Evolutionary conservation across 2,329 filamentous ascomycete species (phyloP).

Genomic region (Nemania serpens): DNA sequence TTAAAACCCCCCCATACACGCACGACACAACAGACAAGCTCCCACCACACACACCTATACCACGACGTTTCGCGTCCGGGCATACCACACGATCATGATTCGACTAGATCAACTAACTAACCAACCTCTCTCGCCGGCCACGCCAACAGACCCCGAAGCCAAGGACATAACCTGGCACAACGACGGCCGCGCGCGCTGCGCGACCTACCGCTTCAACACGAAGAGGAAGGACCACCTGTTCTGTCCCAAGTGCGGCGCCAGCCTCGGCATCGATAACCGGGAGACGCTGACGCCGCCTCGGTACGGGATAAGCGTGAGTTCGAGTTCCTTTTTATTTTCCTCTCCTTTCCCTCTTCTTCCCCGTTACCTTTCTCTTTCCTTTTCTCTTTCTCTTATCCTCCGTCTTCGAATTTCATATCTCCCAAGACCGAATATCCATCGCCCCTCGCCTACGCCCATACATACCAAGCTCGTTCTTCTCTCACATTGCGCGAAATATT

Average conservation of each 20-base stretch:
- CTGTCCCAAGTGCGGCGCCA: slow-evolving; percentile 52
- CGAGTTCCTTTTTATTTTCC: background rate
- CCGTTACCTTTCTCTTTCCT: background rate
- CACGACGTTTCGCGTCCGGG: too few species aligned
- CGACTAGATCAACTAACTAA: too few species aligned
- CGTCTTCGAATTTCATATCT: background rate
- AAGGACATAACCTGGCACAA: slow-evolving; percentile 50
- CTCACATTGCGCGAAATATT: too few species aligned
- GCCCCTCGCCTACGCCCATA: too few species aligned
- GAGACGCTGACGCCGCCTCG: slow-evolving; percentile 34
- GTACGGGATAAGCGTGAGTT: slow-evolving; percentile 52
- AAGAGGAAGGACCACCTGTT: slow-evolving; percentile 55
- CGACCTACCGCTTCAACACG: slow-evolving; percentile 52
- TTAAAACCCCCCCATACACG: too few species aligned
- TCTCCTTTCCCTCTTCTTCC: background rate
- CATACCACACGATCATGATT: too few species aligned
- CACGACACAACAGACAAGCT: too few species aligned
- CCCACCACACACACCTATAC: too few species aligned
- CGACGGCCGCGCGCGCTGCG: slow-evolving; percentile 43
- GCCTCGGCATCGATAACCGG: slow-evolving; percentile 53
- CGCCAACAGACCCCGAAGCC: slow-evolving; percentile 44
- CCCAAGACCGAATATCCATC: background rate
- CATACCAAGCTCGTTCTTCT: too few species aligned
- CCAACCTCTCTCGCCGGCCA: too few species aligned
- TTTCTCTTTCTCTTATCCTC: background rate